phyloP scores from a whole-genome alignment of 139 green algal genomes.

The Micractinium sp. region DNA sequence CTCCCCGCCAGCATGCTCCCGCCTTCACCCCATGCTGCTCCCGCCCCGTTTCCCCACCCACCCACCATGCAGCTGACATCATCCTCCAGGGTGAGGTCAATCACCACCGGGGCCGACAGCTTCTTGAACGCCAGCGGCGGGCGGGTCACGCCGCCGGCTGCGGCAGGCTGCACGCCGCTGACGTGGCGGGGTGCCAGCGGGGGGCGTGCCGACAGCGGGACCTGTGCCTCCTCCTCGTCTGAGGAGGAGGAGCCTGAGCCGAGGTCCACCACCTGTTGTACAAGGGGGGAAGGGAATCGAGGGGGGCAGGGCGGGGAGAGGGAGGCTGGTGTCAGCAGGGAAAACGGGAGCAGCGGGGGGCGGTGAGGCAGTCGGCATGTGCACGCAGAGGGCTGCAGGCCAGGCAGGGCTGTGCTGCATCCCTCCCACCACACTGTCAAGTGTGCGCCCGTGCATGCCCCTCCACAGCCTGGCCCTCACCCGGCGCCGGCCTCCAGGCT shows the following conservation, averaged over 20 bases:
- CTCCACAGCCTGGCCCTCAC: not conserved
- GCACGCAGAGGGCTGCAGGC: not conserved
- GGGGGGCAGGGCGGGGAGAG: not conserved
- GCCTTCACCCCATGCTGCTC: not conserved
- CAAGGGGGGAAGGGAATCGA: too few species aligned
- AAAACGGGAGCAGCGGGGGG: too few species aligned
- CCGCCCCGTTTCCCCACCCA: not conserved
- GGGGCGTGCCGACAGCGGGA: not conserved
- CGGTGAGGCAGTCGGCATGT: not conserved
- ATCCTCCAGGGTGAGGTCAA: not conserved
- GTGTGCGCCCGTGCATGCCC: not conserved
- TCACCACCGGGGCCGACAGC: not conserved
- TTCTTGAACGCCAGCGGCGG: not conserved
- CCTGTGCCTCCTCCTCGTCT: not conserved
- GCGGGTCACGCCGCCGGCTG: not conserved
- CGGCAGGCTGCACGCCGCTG: not conserved
- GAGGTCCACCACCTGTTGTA: not conserved
- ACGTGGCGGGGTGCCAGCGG: not conserved
- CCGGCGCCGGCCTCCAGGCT: not conserved
- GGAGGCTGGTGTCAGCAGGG: too few species aligned
- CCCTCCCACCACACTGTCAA: too few species aligned
- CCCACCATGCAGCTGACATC: conserved; percentile 31
- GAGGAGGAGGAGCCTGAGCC: not conserved
- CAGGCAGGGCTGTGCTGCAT: not conserved
- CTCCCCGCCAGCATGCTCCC: too few species aligned